Evolutionary conservation across 129 eudicot species (phyloP).

Genomic region (Artemisia annua): DNA sequence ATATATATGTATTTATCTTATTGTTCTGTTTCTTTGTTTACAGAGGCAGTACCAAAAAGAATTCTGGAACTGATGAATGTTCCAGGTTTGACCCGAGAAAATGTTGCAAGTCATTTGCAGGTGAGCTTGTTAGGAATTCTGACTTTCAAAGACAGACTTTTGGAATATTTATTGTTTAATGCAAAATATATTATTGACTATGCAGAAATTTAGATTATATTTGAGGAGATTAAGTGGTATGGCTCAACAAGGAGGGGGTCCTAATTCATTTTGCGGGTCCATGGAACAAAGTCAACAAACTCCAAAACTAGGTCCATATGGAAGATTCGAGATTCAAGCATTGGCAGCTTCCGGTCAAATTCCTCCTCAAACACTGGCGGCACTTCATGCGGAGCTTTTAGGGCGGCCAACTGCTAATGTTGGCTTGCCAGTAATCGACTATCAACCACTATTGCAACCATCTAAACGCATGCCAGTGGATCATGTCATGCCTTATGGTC

Average conservation of each 20-base stretch:
- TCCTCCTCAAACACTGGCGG: constrained; percentile 68
- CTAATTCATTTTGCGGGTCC: constrained; percentile 52
- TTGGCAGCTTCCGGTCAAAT: constrained; percentile 74
- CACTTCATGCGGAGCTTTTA: constrained; percentile 70
- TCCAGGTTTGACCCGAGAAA: constrained; percentile 77
- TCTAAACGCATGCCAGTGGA: constrained; percentile 45
- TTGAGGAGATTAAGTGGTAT: constrained; percentile 74
- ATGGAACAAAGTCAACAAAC: constrained; percentile 55
- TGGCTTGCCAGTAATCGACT: constrained; percentile 52
- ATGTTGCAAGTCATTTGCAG: constrained; percentile 93
- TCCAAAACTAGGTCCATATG: constrained; percentile 46
- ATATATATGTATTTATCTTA: background rate
- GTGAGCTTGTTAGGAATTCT: constrained; percentile 30
- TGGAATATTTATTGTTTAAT: background rate
- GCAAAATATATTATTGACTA: background rate
- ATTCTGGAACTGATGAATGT: constrained; percentile 85
- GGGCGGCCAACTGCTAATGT: constrained; percentile 52
- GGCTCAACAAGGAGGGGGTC: constrained; percentile 62
- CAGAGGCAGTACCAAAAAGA: constrained; percentile 88
- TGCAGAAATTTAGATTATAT: constrained; percentile 83
- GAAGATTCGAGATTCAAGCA: constrained; percentile 67
- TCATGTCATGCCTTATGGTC: constrained; percentile 53
- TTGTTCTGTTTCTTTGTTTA: constrained; percentile 19
- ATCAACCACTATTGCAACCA: constrained; percentile 50
- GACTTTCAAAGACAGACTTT: background rate